phyloP scores from a whole-genome alignment of 1,284 basidiomycete genomes.

The Cryptococcus sp. region DNA sequence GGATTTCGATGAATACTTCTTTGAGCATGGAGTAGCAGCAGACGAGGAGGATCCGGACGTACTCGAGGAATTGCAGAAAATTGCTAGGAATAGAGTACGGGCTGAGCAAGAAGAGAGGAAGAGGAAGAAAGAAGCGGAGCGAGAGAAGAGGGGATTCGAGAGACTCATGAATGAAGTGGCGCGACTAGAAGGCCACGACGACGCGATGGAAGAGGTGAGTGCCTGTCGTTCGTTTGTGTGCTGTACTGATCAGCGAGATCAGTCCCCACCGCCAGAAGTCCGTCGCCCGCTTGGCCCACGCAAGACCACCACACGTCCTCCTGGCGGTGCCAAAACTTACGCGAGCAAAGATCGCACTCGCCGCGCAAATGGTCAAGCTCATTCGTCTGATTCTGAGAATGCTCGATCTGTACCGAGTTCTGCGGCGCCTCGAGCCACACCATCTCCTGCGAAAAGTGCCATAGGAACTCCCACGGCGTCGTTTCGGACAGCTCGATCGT shows the following conservation, averaged over 20 bases:
- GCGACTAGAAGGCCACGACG: conserved; percentile 4
- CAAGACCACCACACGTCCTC: conserved; percentile 6
- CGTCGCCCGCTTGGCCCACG: neutral
- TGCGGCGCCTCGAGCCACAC: neutral
- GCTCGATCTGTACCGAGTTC: neutral
- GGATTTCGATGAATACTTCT: conserved; percentile 45
- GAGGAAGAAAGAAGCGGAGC: conserved; percentile 25
- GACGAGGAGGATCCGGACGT: conserved; percentile 32
- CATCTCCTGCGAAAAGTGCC: conserved; percentile 7
- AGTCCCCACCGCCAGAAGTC: too few species aligned
- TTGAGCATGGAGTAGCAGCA: conserved; percentile 33
- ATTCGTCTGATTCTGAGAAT: conserved; percentile 4
- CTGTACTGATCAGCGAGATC: too few species aligned
- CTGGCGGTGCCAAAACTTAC: conserved; percentile 12
- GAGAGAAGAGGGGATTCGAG: conserved; percentile 30
- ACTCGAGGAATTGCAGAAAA: conserved; percentile 28
- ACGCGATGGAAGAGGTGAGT: conserved; percentile 6
- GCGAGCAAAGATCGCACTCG: conserved; percentile 3
- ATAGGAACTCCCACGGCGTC: conserved; percentile 7
- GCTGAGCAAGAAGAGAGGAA: conserved; percentile 31
- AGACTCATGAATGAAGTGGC: conserved; percentile 22
- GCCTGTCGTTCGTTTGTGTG: neutral
- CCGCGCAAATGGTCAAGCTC: neutral
- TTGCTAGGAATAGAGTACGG: conserved; percentile 32
- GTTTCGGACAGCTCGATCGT: conserved; percentile 12